phyloP scores from a whole-genome alignment of 257 asterid genomes.

The Solanum lycopersicoides region DNA sequence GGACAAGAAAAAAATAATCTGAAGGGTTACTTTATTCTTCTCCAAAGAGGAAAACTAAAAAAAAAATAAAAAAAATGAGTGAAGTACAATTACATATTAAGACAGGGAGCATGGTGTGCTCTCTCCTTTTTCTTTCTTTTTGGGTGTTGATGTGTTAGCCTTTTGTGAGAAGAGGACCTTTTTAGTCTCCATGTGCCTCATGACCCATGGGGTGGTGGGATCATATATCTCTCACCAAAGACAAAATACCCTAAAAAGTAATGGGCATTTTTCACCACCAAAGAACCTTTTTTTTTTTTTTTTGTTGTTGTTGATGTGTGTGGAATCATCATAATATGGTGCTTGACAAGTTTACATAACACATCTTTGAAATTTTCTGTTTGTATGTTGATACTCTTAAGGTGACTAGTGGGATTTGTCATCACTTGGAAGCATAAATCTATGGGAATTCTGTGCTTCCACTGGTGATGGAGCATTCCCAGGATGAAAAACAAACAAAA shows the following conservation, averaged over 20 bases:
- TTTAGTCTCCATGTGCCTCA: slow-evolving; percentile 53
- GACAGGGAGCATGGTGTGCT: slow-evolving; percentile 53
- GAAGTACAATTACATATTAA: slow-evolving; percentile 23
- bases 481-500: slow-evolving; percentile 53
- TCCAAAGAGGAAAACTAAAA: slow-evolving; percentile 12
- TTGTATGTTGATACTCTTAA: slow-evolving; percentile 1
- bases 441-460: neutral
- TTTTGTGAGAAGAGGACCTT: slow-evolving; percentile 48
- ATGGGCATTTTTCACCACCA: neutral
- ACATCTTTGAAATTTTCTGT: neutral
- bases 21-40: slow-evolving; percentile 10
- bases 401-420: neutral
- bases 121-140: slow-evolving; percentile 19
- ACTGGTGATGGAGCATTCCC: slow-evolving; percentile 9
- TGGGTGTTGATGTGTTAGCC: slow-evolving; percentile 33
- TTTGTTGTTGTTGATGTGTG: neutral
- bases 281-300: neutral
- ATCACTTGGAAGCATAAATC: slow-evolving; percentile 11
- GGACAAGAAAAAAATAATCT: neutral
- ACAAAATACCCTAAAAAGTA: slow-evolving; percentile 4
- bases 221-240: slow-evolving; percentile 12
- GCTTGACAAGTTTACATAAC: neutral
- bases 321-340: neutral
- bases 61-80: neutral
- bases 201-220: slow-evolving; percentile 19